Conservation (phyloP, 2,329 filamentous ascomycete genomes). For the Pestalotiopsis sp. region DNA sequence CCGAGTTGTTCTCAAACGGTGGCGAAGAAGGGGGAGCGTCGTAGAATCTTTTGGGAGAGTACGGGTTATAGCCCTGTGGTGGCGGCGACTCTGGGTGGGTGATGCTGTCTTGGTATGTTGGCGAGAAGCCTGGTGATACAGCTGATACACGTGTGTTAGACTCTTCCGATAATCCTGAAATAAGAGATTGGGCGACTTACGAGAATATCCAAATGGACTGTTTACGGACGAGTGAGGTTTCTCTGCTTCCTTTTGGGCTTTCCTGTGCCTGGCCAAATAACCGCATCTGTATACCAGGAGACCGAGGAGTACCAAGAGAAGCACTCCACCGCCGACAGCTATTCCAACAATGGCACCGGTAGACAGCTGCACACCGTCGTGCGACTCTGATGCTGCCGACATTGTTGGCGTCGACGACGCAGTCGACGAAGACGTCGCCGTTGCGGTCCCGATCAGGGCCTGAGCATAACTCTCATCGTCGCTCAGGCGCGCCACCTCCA, state of each 20-base stretch:
- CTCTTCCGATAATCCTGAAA: neutral
- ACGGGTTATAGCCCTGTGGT: neutral
- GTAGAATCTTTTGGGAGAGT: neutral
- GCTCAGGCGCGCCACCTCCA: constrained; percentile 25
- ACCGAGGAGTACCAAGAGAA: neutral
- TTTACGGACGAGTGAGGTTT: neutral
- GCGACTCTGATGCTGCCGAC: neutral
- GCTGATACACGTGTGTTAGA: neutral
- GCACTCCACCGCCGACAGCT: neutral
- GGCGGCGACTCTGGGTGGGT: neutral
- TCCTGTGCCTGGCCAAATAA: neutral
- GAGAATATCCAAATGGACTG: neutral
- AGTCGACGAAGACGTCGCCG: neutral
- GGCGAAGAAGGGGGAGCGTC: neutral
- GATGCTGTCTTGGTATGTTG: neutral
- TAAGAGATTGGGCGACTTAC: neutral
- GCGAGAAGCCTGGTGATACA: neutral
- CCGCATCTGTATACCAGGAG: neutral
- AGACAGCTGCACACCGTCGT: neutral
- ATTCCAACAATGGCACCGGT: constrained; percentile 36
- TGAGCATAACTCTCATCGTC: constrained; percentile 16
- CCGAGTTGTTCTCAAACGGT: neutral
- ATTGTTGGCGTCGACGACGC: neutral
- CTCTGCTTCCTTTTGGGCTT: neutral
- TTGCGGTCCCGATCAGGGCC: constrained; percentile 18